Percentiles rank a stretch among this genome's conserved stretches.
Conservation (phyloP, 2,329 filamentous ascomycete genomes). For the Microdochium nivale region DNA sequence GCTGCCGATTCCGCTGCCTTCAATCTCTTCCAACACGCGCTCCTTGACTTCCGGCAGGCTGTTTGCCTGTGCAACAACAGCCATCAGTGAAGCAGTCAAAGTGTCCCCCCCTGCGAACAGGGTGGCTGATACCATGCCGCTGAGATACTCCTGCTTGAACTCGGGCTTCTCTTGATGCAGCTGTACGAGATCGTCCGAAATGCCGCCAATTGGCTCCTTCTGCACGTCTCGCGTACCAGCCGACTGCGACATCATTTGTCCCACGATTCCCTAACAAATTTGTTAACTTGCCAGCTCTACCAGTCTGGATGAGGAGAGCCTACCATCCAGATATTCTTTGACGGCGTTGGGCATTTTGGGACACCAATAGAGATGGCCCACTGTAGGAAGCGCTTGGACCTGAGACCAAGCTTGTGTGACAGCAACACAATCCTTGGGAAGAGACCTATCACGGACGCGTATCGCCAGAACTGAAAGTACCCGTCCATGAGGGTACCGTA, state of each 20-base stretch:
- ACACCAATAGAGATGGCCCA: slow-evolving; percentile 19
- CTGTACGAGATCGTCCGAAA: slow-evolving; percentile 36
- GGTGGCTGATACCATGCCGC: slow-evolving; percentile 44
- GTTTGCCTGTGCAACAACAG: background rate
- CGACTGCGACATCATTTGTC: slow-evolving; percentile 10
- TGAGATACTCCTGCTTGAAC: slow-evolving; percentile 38
- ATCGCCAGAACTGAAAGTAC: slow-evolving; percentile 41
- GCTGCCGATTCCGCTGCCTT: background rate
- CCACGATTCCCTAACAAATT: background rate
- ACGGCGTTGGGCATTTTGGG: slow-evolving; percentile 5
- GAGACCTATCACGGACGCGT: slow-evolving; percentile 38
- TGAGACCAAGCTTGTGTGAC: slow-evolving; percentile 4
- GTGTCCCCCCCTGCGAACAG: slow-evolving; percentile 49
- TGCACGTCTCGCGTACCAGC: slow-evolving; percentile 5
- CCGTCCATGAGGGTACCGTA: slow-evolving; percentile 37
- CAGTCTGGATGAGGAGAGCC: background rate
- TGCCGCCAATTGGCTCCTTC: slow-evolving; percentile 24
- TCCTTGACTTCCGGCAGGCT: background rate
- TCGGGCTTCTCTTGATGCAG: slow-evolving; percentile 34
- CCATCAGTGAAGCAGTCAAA: slow-evolving; percentile 38
- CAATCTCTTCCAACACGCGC: background rate
- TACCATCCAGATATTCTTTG: background rate
- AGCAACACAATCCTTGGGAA: slow-evolving; percentile 29
- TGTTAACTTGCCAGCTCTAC: background rate
- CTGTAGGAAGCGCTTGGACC: slow-evolving; percentile 28